Evolutionary conservation across 768 basidiomycete species (phyloP).

Genomic region (Suillus decipiens): DNA sequence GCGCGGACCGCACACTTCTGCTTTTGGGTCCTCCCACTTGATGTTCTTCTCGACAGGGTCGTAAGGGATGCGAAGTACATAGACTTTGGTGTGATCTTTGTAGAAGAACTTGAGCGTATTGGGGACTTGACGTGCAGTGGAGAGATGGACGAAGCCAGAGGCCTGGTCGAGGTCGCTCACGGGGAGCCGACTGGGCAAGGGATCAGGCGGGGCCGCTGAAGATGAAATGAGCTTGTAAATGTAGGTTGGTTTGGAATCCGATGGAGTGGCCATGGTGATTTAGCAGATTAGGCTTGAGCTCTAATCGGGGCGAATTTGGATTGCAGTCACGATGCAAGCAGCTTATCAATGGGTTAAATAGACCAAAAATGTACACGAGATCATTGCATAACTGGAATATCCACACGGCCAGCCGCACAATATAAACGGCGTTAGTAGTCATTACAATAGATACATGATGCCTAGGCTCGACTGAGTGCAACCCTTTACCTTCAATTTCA

Average conservation of each 20-base stretch:
- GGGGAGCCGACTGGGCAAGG: constrained; percentile 48
- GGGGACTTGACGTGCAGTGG: constrained; percentile 50
- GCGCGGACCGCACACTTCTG: constrained; percentile 40
- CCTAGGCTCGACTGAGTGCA: too few relatives aligned
- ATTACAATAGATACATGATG: background rate
- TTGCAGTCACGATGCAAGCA: background rate
- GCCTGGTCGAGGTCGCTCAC: constrained; percentile 48
- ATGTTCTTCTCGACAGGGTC: constrained; percentile 39
- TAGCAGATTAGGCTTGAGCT: background rate
- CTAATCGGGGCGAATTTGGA: background rate
- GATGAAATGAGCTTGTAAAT: constrained; percentile 62
- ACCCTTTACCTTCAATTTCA: too few relatives aligned
- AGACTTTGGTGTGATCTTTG: constrained; percentile 37
- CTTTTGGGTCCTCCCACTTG: constrained; percentile 52
- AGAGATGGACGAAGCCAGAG: constrained; percentile 57
- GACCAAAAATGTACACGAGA: background rate
- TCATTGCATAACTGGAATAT: background rate
- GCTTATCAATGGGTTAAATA: background rate
- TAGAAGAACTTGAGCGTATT: constrained; percentile 52
- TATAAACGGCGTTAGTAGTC: background rate
- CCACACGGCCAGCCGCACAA: background rate
- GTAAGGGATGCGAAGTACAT: constrained; percentile 47
- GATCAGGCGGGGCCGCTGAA: constrained; percentile 39
- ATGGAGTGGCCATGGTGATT: constrained; percentile 12
- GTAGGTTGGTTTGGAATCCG: constrained; percentile 42